Conservation (phyloP, 208 protist species). For the Trypanosoma brucei region DNA sequence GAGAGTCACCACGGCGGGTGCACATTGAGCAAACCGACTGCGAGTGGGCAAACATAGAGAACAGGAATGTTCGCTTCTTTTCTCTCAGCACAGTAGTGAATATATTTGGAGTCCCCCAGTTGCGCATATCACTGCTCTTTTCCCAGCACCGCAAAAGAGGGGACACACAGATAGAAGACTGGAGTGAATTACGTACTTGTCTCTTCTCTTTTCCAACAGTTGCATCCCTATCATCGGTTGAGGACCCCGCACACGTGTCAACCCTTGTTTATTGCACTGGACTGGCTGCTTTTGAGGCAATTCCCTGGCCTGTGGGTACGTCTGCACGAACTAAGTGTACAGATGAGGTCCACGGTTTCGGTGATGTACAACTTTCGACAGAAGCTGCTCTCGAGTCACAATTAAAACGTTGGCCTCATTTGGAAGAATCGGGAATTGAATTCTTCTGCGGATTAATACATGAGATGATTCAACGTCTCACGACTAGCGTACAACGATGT, state of each 20-base stretch:
- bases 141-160: not conserved
- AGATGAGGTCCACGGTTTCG: not conserved
- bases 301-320: not conserved
- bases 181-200: conserved; percentile 1
- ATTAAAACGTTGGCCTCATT: conserved; percentile 13
- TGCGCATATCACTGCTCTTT: conserved; percentile 11
- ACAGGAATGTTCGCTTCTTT: conserved; percentile 5
- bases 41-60: not conserved
- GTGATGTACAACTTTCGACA: conserved; percentile 2
- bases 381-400: conserved; percentile 15
- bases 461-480: conserved; percentile 9
- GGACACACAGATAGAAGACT: not conserved
- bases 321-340: not conserved
- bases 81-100: not conserved
- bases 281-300: conserved; percentile 4
- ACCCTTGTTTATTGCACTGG: conserved; percentile 4
- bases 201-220: conserved; percentile 12
- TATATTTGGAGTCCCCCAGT: conserved; percentile 6
- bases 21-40: conserved; percentile 7
- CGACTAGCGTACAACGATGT: not conserved
- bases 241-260: conserved; percentile 3
- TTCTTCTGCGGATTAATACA: conserved; percentile 12
- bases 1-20: conserved; percentile 1
- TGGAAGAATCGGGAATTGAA: not conserved
- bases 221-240: not conserved